These are phyloP conservation scores for Brasenia schreberi DNA, from an alignment of 164 flowering plant genomes.

Conservation along the genomic window DNA sequence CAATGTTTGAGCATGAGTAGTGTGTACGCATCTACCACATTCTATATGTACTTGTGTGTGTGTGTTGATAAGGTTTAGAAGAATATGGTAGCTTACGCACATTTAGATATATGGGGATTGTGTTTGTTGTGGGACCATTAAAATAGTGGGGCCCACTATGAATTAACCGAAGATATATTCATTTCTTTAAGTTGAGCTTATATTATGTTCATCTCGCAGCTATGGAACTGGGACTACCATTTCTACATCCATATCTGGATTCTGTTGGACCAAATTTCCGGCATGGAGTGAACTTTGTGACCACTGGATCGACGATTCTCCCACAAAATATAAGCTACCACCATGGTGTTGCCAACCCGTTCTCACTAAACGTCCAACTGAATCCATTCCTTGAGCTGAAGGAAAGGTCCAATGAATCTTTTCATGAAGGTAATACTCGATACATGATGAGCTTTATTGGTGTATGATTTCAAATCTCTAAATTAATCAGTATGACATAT, in stretches of 20 bases:
- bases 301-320: constrained; percentile 40
- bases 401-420: constrained; percentile 20
- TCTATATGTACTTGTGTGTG: too few species aligned
- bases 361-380: constrained; percentile 30
- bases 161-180: too few species aligned
- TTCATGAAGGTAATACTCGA: constrained; percentile 23
- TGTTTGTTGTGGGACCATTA: background rate
- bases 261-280: constrained; percentile 27
- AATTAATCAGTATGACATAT: too few species aligned
- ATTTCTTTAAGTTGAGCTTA: too few species aligned
- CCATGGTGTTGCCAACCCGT: constrained; percentile 25
- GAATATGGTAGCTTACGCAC: too few species aligned
- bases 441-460: too few species aligned
- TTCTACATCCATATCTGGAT: constrained; percentile 34
- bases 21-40: too few species aligned
- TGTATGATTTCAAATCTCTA: too few species aligned
- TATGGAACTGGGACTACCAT: constrained; percentile 28
- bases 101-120: too few species aligned
- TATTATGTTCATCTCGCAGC: constrained; percentile 12
- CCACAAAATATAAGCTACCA: constrained; percentile 23
- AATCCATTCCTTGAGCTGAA: constrained; percentile 33
- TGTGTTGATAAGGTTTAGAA: too few species aligned
- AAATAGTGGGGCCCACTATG: too few species aligned
- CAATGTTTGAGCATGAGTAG: too few species aligned
- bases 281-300: constrained; percentile 44